Evolutionary conservation across 1,139 yeast species (phyloP).

Genomic region (Magnusiomyces suaveolens): DNA sequence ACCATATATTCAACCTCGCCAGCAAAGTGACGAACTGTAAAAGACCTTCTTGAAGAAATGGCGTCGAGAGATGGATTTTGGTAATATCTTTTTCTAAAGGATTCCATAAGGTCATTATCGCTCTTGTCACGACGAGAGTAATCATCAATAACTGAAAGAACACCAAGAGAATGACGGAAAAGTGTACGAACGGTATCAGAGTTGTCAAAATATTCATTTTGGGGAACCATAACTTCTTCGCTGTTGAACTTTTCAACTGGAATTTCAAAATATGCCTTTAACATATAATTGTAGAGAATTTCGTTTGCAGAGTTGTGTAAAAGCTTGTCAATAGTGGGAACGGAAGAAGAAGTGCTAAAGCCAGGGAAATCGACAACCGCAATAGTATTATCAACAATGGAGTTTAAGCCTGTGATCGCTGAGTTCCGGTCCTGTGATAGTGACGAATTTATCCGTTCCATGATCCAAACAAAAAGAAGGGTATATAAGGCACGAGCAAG

Average conservation of each 20-base stretch:
- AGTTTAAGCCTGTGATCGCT: constrained; percentile 18
- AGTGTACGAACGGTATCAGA: constrained; percentile 33
- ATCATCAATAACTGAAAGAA: constrained; percentile 34
- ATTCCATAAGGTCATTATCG: constrained; percentile 28
- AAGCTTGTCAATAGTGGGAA: constrained; percentile 33
- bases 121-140: constrained; percentile 33
- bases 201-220: constrained; percentile 35
- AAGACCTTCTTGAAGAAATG: constrained; percentile 25
- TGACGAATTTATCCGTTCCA: constrained; percentile 32
- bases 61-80: constrained; percentile 28
- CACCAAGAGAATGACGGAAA: constrained; percentile 32
- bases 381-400: constrained; percentile 32
- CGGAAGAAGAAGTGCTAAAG: constrained; percentile 30
- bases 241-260: constrained; percentile 33
- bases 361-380: constrained; percentile 38
- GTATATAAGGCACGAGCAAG: constrained; percentile 37
- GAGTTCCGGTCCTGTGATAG: constrained; percentile 27
- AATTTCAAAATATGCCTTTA: constrained; percentile 32
- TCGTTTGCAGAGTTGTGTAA: constrained; percentile 38
- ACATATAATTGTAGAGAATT: constrained; percentile 32
- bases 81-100: constrained; percentile 31
- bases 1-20: constrained; percentile 36
- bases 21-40: constrained; percentile 34
- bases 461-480: constrained; percentile 34
- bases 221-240: constrained; percentile 34